phyloP scores from a whole-genome alignment of 2,329 filamentous ascomycete species.

The Nemania diffusa region DNA sequence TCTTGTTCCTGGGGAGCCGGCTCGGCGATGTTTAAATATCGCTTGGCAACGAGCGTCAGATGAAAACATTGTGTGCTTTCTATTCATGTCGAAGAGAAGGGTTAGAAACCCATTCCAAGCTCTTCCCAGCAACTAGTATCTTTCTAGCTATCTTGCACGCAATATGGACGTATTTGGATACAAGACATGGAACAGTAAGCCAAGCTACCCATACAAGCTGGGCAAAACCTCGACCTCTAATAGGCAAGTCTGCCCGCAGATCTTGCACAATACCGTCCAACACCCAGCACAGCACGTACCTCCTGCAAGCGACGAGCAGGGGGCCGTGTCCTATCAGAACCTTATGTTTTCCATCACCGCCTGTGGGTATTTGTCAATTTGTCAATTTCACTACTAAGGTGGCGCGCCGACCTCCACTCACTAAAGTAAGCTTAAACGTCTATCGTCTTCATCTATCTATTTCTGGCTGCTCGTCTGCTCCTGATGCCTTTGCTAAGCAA shows the following conservation, averaged over 20 bases:
- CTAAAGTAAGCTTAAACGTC: slow-evolving; percentile 35
- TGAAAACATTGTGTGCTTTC: neutral
- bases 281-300: slow-evolving; percentile 15
- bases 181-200: slow-evolving; percentile 35
- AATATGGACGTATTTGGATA: neutral
- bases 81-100: neutral
- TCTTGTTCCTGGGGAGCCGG: slow-evolving; percentile 32
- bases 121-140: neutral
- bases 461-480: slow-evolving; percentile 26
- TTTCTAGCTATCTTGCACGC: neutral
- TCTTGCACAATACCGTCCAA: slow-evolving; percentile 10
- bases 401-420: slow-evolving; percentile 18
- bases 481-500: neutral
- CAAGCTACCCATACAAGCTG: slow-evolving; percentile 13
- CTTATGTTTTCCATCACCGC: slow-evolving; percentile 15
- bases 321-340: slow-evolving; percentile 20
- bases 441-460: slow-evolving; percentile 19
- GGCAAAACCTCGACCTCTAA: slow-evolving; percentile 11
- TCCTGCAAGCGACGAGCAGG: slow-evolving; percentile 22
- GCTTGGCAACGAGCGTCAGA: slow-evolving; percentile 16
- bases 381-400: slow-evolving; percentile 13
- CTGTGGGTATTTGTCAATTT: slow-evolving; percentile 35
- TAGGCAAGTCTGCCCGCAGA: slow-evolving; percentile 29
- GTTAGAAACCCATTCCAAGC: neutral
- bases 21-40: slow-evolving; percentile 28